Evolutionary conservation across 768 basidiomycete genomes (phyloP).

Genomic region (Termitomyces sp.): DNA sequence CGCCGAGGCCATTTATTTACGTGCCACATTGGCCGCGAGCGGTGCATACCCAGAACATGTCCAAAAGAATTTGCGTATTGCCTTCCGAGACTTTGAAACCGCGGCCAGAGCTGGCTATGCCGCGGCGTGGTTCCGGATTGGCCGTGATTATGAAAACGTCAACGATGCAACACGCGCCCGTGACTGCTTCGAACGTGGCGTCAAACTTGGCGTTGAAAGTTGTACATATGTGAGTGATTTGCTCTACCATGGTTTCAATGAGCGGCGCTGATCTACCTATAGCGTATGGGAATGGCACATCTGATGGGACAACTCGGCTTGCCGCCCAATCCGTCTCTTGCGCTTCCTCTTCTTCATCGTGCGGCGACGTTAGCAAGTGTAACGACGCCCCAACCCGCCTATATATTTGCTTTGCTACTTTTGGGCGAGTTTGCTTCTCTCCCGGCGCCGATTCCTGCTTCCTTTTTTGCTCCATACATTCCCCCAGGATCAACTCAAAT

Average conservation of each 20-base stretch:
- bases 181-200: slow-evolving; percentile 87
- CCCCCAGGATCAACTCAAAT: slow-evolving; percentile 46
- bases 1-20: slow-evolving; percentile 75
- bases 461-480: slow-evolving; percentile 54
- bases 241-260: slow-evolving; percentile 4
- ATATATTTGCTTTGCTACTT: slow-evolving; percentile 85
- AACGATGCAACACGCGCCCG: slow-evolving; percentile 70
- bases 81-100: slow-evolving; percentile 88
- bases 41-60: slow-evolving; percentile 70
- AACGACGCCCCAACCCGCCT: slow-evolving; percentile 83
- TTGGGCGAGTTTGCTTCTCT: slow-evolving; percentile 79
- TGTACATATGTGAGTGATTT: slow-evolving; percentile 71
- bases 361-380: slow-evolving; percentile 75
- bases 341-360: slow-evolving; percentile 69
- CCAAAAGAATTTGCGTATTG: slow-evolving; percentile 65
- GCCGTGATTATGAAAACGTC: slow-evolving; percentile 88
- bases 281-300: slow-evolving; percentile 94
- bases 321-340: slow-evolving; percentile 48
- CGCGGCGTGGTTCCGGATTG: slow-evolving; percentile 90
- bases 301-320: slow-evolving; percentile 84
- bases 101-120: slow-evolving; percentile 76
- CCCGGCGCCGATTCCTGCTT: slow-evolving; percentile 43
- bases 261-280: not conserved
- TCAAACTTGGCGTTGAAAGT: slow-evolving; percentile 69
- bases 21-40: slow-evolving; percentile 69